Conservation (phyloP, 257 asterid genomes). For the Salvia hispanica region DNA sequence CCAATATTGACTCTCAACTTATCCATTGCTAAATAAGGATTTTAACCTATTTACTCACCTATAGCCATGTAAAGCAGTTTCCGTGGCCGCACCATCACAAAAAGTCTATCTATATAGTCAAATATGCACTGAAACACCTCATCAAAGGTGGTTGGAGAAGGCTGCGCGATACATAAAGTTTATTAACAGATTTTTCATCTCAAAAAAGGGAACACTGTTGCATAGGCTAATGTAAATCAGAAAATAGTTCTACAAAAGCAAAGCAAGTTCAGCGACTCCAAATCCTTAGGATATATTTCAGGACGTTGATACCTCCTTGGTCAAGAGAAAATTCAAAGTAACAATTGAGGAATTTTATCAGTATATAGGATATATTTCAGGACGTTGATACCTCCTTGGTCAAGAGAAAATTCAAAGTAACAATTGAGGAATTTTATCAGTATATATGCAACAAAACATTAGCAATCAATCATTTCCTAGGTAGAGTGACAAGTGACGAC, state of each 20-base stretch:
- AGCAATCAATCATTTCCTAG: neutral
- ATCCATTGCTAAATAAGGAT: slow-evolving; percentile 6
- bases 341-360: too few relatives aligned
- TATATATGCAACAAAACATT: neutral
- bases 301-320: too few relatives aligned
- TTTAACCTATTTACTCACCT: slow-evolving; percentile 59
- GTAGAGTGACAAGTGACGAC: slow-evolving; percentile 1
- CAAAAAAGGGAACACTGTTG: neutral
- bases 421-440: too few relatives aligned
- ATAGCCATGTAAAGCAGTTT: slow-evolving; percentile 93
- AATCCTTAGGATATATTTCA: too few relatives aligned
- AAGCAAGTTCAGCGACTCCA: neutral
- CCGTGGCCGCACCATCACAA: slow-evolving; percentile 92
- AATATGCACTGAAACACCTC: slow-evolving; percentile 93
- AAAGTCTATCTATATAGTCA: slow-evolving; percentile 92
- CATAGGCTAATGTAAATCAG: neutral
- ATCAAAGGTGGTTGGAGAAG: slow-evolving; percentile 88
- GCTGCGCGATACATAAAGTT: slow-evolving; percentile 58
- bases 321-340: too few relatives aligned
- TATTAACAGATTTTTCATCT: slow-evolving; percentile 20
- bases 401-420: neutral
- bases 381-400: neutral
- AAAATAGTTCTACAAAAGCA: slow-evolving; percentile 1
- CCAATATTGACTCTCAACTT: slow-evolving; percentile 25
- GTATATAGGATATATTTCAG: slow-evolving; percentile 13